Evolutionary conservation across 163 green algal species (phyloP).

Genomic region (Chlorella variabilis): DNA sequence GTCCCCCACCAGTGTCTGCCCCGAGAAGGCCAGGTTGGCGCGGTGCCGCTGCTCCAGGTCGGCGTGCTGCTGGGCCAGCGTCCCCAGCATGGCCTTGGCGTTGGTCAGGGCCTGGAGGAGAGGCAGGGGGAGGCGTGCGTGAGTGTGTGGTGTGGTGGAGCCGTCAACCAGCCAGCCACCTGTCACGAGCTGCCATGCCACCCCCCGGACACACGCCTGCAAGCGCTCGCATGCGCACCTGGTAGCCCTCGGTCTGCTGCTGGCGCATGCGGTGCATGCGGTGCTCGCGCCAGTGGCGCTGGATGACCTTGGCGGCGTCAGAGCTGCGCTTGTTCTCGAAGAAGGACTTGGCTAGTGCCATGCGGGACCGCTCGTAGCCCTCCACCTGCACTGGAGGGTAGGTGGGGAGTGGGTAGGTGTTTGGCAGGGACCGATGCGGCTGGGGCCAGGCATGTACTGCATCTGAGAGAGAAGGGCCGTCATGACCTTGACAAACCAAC

Average conservation of each 20-base stretch:
- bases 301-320: conserved; percentile 55
- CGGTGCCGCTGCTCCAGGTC: conserved; percentile 38
- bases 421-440: too few species aligned
- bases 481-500: too few species aligned
- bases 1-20: conserved; percentile 59
- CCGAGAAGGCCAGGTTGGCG: conserved; percentile 55
- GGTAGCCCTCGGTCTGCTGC: conserved; percentile 15
- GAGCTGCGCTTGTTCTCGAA: conserved; percentile 39
- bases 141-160: too few species aligned
- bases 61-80: conserved; percentile 50
- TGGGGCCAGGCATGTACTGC: too few species aligned
- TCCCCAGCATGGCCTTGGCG: conserved; percentile 24
- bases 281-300: conserved; percentile 51
- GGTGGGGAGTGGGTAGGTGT: too few species aligned
- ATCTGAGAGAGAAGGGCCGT: too few species aligned
- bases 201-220: too few species aligned
- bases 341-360: conserved; percentile 32
- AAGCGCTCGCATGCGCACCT: neutral
- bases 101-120: conserved; percentile 40
- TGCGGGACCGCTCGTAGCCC: conserved; percentile 42
- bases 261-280: conserved; percentile 36
- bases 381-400: conserved; percentile 34
- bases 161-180: too few species aligned
- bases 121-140: neutral
- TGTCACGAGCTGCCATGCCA: too few species aligned